Base-by-base conservation (phyloP, 768 basidiomycete genomes). In the Mycena polygramma region DNA sequence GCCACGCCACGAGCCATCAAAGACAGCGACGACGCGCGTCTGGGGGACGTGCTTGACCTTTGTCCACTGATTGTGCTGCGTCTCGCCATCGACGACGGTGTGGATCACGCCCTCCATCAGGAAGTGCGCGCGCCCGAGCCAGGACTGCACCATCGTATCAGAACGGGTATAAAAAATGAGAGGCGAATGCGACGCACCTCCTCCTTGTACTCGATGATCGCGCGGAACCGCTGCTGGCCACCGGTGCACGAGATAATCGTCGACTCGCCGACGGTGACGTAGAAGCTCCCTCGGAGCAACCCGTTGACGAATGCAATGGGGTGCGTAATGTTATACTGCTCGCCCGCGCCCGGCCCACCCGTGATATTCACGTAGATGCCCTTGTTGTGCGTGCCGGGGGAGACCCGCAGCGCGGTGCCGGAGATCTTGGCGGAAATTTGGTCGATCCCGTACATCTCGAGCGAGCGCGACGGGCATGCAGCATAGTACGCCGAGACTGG, bases 121-220 rank as follows among this genome's bases (percentile, higher is more conserved):
- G 85, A 92, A 97, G 71, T 93, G 92, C 7, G 97, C 92, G 70
- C 86, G 90, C 61, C 96, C 95, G 53, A 98, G 86, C 97, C 97
- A 98, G 4, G 94, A 94, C 94, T 88, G 69, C 10, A 24, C 45
- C 65, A 57, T 43, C 2, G 24, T 19, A 17, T 22, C 9, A 15
- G 11, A 26, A 41, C 2, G 13, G 17, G 5, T 9, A n/a, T 35
- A 5, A 26, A 30, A n/a, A 41, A 41, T 10, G 26, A 39, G 22
- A 30, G 45, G n/a, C 30, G 6, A 30, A 30, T 6, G 36, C 0
- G 41, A 77, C 90, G 52, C 68, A 94, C 94, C 90, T 99, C 97
- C 78, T 99, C 98, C 82, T 96, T 96, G 83, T 97, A 99, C 76
- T 97, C 95, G 66, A 98, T 89, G 73, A 99, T 86, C 5, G 95